These are phyloP conservation scores for Deinandra increscens DNA, from an alignment of 129 eudicot genomes.

Conservation along the genomic window DNA sequence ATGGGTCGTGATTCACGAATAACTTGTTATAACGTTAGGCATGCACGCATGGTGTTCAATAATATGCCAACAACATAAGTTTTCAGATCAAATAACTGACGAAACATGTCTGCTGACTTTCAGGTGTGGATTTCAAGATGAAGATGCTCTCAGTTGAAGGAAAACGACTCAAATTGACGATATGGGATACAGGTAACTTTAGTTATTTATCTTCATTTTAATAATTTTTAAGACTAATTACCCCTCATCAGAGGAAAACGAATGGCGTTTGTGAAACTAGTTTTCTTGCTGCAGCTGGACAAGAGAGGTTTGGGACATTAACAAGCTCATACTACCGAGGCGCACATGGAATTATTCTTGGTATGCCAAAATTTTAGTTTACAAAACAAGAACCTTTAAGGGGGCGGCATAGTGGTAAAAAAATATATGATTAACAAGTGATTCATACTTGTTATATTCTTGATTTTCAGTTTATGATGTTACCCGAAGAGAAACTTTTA, in stretches of 20 bases:
- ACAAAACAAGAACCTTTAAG: background rate
- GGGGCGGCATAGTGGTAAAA: no score
- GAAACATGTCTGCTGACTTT: constrained; percentile 10
- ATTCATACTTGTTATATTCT: constrained; percentile 7
- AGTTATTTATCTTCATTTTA: background rate
- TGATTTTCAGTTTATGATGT: constrained; percentile 73
- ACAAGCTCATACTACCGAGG: constrained; percentile 86
- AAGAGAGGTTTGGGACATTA: constrained; percentile 81
- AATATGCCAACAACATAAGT: constrained; percentile 7
- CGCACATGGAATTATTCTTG: constrained; percentile 87
- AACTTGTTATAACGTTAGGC: background rate
- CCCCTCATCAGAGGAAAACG: background rate
- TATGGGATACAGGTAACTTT: constrained; percentile 84
- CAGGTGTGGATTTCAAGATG: constrained; percentile 93
- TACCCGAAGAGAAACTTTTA: constrained; percentile 70
- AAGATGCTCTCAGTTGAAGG: constrained; percentile 72
- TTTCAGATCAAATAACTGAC: background rate
- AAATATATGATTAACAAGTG: constrained; percentile 3
- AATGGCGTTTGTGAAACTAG: background rate
- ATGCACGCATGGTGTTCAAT: background rate
- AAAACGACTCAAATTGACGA: constrained; percentile 72
- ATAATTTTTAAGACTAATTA: background rate
- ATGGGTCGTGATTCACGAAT: background rate
- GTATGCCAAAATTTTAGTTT: constrained; percentile 33
- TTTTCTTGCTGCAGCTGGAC: constrained; percentile 64